Percentiles rank a stretch among this genome's conserved stretches.
Evolutionary conservation across 2,329 filamentous ascomycete species (phyloP).

Genomic region (Colletotrichum lupini): DNA sequence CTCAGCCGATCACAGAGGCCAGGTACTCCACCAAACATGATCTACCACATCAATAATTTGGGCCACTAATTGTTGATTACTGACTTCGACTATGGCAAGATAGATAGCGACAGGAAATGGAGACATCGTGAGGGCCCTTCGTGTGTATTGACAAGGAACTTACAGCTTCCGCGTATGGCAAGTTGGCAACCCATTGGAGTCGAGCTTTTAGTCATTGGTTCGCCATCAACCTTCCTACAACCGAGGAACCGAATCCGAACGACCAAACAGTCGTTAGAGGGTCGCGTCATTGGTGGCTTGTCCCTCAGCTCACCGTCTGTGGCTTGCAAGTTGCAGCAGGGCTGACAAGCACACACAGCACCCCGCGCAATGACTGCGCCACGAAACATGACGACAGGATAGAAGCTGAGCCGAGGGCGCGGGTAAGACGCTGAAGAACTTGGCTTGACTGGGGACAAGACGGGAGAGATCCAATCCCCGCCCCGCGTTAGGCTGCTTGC

Average conservation of each 20-base stretch:
- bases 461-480: neutral
- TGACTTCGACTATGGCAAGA: neutral
- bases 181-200: neutral
- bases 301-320: constrained; percentile 16
- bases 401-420: neutral
- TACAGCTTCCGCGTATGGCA: neutral
- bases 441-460: neutral
- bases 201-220: neutral
- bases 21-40: neutral
- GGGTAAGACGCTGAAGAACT: neutral
- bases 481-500: neutral
- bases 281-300: constrained; percentile 25
- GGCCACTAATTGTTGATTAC: no score
- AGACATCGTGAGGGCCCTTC: neutral
- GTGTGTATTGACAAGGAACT: neutral
- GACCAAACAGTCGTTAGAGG: neutral
- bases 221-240: neutral
- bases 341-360: neutral
- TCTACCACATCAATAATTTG: neutral
- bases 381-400: constrained; percentile 10
- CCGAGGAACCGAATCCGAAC: constrained; percentile 18
- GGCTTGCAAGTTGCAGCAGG: constrained; percentile 19
- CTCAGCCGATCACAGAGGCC: neutral
- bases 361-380: constrained; percentile 31
- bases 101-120: neutral